Conservation (phyloP, 768 basidiomycete genomes). For the Cystofilobasidium bisporidii region DNA sequence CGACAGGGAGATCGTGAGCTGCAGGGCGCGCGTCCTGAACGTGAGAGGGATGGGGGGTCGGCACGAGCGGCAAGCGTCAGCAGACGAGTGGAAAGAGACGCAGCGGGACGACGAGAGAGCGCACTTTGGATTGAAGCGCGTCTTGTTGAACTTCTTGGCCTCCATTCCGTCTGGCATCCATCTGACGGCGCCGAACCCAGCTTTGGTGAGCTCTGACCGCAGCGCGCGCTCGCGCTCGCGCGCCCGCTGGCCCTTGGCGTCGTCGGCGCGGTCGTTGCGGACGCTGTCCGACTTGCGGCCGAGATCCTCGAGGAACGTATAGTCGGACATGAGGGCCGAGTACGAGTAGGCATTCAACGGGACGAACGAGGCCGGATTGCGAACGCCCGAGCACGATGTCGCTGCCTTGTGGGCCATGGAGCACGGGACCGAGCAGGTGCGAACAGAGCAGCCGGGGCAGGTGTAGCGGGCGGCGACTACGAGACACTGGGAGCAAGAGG, state of each 20-base stretch:
- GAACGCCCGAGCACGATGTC: slow-evolving; percentile 15
- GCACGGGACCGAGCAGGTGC: slow-evolving; percentile 25
- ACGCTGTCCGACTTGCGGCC: slow-evolving; percentile 23
- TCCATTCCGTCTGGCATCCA: slow-evolving; percentile 23
- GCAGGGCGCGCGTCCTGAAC: slow-evolving; percentile 12
- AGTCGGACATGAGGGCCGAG: slow-evolving; percentile 19
- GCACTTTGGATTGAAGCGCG: slow-evolving; percentile 21
- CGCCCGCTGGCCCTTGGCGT: neutral
- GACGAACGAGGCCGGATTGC: slow-evolving; percentile 19
- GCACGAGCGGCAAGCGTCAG: neutral
- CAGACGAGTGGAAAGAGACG: too few species aligned
- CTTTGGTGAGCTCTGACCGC: slow-evolving; percentile 13
- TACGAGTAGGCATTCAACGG: slow-evolving; percentile 26
- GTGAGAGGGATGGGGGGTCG: neutral
- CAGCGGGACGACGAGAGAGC: neutral
- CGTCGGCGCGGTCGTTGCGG: neutral
- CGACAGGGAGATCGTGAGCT: slow-evolving; percentile 14
- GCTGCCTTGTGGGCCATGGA: slow-evolving; percentile 17
- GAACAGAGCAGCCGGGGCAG: slow-evolving; percentile 20
- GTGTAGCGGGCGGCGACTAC: slow-evolving; percentile 15
- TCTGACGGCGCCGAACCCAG: slow-evolving; percentile 16
- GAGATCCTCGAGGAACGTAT: slow-evolving; percentile 22
- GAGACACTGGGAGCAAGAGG: slow-evolving; percentile 18
- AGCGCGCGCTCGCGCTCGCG: slow-evolving; percentile 1
- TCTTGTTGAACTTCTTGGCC: slow-evolving; percentile 17